These are phyloP conservation scores for Eimeria praecox DNA, from an alignment of 169 alveolate species.

Conservation along the genomic window DNA sequence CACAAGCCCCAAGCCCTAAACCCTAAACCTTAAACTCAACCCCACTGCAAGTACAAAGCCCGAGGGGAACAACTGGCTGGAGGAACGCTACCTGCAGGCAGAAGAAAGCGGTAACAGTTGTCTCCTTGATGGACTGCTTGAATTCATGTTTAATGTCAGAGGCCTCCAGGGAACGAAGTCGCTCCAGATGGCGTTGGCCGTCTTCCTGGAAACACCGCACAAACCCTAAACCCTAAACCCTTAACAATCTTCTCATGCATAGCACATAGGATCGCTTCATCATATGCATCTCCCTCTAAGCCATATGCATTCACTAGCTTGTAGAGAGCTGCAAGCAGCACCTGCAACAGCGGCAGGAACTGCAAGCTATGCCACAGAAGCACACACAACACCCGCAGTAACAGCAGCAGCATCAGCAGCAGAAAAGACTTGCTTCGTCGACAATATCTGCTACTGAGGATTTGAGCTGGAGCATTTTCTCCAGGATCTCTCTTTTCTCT, in stretches of 20 bases:
- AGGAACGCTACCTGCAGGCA: conserved; percentile 37
- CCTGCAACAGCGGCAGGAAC: neutral
- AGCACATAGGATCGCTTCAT: neutral
- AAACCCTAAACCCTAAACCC: conserved; percentile 49
- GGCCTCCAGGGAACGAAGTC: conserved; percentile 48
- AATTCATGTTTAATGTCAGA: conserved; percentile 57
- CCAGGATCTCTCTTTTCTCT: conserved; percentile 23
- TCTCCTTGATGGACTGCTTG: conserved; percentile 75
- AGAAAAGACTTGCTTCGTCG: neutral
- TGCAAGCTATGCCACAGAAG: neutral
- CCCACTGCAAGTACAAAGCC: neutral
- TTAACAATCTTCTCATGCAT: neutral
- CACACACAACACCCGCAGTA: neutral
- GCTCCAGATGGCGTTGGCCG: conserved; percentile 23
- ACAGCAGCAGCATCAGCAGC: neutral
- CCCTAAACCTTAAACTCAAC: neutral
- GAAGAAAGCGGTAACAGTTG: conserved; percentile 32
- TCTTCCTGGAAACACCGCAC: conserved; percentile 20
- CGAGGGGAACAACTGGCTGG: neutral
- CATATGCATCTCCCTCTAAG: neutral
- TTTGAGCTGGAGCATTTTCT: conserved; percentile 43
- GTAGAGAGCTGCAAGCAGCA: neutral
- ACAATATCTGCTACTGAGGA: conserved; percentile 61
- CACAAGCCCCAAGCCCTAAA: conserved; percentile 1
- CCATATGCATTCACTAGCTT: neutral